Evolutionary conservation across 2,329 filamentous ascomycete species (phyloP), one percentile per base, ranked within the genome.

Genomic region (Fonsecaea multimorphosa): DNA sequence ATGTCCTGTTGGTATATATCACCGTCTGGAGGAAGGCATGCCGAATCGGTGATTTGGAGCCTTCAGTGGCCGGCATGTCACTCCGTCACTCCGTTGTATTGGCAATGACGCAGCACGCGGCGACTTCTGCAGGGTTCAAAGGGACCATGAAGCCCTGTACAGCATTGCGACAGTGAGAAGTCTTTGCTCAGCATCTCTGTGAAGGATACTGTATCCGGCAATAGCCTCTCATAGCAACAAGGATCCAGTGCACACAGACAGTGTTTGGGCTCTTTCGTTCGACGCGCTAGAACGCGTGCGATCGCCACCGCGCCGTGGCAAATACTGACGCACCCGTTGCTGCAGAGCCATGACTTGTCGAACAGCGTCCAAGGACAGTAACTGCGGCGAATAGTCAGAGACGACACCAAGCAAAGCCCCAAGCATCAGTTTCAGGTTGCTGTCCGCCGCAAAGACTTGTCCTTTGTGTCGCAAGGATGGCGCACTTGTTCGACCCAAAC

Each of bases 41-140:
- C 34, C 27, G 52, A 32, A 7, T 9, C 52, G 5, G 7, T 38
- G 22, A 16, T 19, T 31, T 31, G 16, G 8, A 56, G 12, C 36
- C 31, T 56, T 14, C 36, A 56, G 36, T 56, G 53, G 53, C n/a
- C 29, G 53, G 53, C 53, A 56, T 6, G 6, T 56, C 53, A 31
- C 53, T 56, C 53, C 53, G 53, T 56, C 53, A 31, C 53, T 56
- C 53, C 53, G 53, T 38, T 34, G 53, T 56, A 24, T 34, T 24
- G 53, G n/a, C 29, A 12, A 56, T 56, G 53, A 56, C 53, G 53
- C 29, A 38, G 53, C n/a, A 40, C 16, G 32, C 6, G n/a, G 38
- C 38, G 38, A 40, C n/a, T n/a, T 9, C 32, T n/a, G 14, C 14
- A n/a, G 16, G 16, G 14, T n/a, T 40, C 11, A 5, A 19, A 49